Base-by-base conservation (phyloP, 2,329 filamentous ascomycete genomes). In the Byssochlamys sp. region DNA sequence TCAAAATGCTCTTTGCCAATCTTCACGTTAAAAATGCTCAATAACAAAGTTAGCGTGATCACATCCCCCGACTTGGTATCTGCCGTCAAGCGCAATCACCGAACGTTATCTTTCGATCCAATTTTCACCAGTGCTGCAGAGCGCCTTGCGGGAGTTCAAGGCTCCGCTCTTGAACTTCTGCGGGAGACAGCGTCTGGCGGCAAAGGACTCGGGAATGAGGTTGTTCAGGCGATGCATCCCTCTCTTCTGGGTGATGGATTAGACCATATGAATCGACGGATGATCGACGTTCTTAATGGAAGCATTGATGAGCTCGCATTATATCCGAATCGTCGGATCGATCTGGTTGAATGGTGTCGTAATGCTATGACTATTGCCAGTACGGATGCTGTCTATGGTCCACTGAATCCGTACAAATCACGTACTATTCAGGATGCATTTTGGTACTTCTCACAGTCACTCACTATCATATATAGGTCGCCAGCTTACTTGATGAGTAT, bases 381-480 rank as follows among this genome's bases (percentile, higher is more conserved):
- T 26, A 68, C 66, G 11, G 61, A 68, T 25, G 61, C 67, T 4
- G 58, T 62, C 4, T 71, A 68, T 52, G 69, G 69, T 1, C 62
- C 63, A 0, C 35, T 65, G 45, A 71, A 71, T 55, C 69, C 69
- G 3, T 71, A 66, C 33, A 56, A 61, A 48, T 55, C 60, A 4
- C 48, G 54, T 35, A 55, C 56, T 3, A 33, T 68, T 19, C 54
- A 59, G 28, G 55, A 68, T 26, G 60, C 62, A 55, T 67, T 66
- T 50, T 68, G 63, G 66, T 68, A 53, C 53, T 55, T 53, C 9
- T 10, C n/a, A 26, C 27, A 14, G 6, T 29, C 24, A 35, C 26
- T 29, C 28, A 29, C 28, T 7, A 29, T 29, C 4, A 12, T 35
- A 12, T 27, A 2, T 33, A 29, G 7, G 3, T 5, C 26, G 6